Conservation (phyloP, 768 basidiomycete genomes). For the Russula ochroleuca region DNA sequence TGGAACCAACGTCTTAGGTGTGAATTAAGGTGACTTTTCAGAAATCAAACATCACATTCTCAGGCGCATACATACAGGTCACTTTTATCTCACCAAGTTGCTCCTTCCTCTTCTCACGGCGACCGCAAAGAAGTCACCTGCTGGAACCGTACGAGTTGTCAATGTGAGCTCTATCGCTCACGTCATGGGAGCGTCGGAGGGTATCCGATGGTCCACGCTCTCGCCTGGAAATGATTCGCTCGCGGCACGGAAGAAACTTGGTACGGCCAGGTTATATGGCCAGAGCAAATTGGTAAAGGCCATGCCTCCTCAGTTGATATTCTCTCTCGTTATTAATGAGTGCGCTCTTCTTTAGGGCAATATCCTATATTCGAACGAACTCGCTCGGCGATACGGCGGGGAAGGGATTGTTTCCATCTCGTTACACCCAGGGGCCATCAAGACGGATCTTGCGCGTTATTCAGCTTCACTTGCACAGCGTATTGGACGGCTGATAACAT, state of each 20-base stretch:
- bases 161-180: slow-evolving; percentile 31
- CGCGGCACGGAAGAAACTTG: slow-evolving; percentile 16
- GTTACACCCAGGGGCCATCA: slow-evolving; percentile 35
- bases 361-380: slow-evolving; percentile 42
- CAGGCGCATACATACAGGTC: slow-evolving; percentile 28
- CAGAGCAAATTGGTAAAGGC: slow-evolving; percentile 25
- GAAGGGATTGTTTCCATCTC: slow-evolving; percentile 44
- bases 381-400: slow-evolving; percentile 40
- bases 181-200: slow-evolving; percentile 30
- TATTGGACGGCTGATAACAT: background rate
- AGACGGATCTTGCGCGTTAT: slow-evolving; percentile 23
- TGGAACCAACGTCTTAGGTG: slow-evolving; percentile 36
- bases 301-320: background rate
- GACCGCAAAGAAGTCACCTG: slow-evolving; percentile 32
- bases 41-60: background rate
- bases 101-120: slow-evolving; percentile 35
- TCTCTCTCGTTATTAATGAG: background rate
- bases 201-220: slow-evolving; percentile 25
- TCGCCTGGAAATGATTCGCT: slow-evolving; percentile 2
- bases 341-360: slow-evolving; percentile 37
- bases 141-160: slow-evolving; percentile 33
- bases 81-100: slow-evolving; percentile 35
- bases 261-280: slow-evolving; percentile 18
- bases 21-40: background rate
- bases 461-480: background rate